phyloP scores from a whole-genome alignment of 257 asterid genomes.

The Marsdenia floribunda region DNA sequence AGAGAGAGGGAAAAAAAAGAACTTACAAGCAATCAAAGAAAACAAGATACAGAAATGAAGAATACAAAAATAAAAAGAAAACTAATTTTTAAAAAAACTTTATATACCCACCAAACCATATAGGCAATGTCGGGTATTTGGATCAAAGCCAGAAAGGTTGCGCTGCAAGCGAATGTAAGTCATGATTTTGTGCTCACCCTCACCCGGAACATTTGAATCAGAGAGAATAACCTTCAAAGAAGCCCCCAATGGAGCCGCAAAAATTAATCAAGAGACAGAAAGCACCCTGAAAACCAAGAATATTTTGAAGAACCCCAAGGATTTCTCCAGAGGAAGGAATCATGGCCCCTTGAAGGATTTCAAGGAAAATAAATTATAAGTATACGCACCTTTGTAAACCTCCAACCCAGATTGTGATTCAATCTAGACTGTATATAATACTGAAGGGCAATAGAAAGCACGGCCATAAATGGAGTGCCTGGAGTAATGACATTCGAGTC shows the following conservation, averaged over 20 bases:
- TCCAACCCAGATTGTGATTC: constrained; percentile 81
- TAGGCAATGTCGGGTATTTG: constrained; percentile 90
- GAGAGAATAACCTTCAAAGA: constrained; percentile 89
- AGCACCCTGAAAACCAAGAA: constrained; percentile 41
- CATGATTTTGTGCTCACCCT: constrained; percentile 98
- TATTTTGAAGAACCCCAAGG: constrained; percentile 27
- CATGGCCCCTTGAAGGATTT: constrained; percentile 24
- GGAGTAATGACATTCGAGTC: constrained; percentile 97
- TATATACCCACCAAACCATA: constrained; percentile 80
- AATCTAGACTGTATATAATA: constrained; percentile 78
- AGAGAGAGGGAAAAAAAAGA: background rate
- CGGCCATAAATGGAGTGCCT: constrained; percentile 93
- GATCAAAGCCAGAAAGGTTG: constrained; percentile 84
- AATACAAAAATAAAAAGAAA: constrained; percentile 2
- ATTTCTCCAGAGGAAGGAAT: constrained; percentile 34
- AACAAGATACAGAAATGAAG: background rate
- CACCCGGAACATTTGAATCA: constrained; percentile 97
- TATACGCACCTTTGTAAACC: constrained; percentile 63
- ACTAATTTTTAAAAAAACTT: background rate
- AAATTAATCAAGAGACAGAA: constrained; percentile 37
- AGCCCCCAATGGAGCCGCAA: constrained; percentile 58
- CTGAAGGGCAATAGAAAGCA: constrained; percentile 88
- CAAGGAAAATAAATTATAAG: constrained; percentile 10
- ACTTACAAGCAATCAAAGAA: background rate
- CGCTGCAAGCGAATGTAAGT: constrained; percentile 90